Base-by-base conservation (phyloP, 768 basidiomycete genomes). In the Lyophyllum atratum region DNA sequence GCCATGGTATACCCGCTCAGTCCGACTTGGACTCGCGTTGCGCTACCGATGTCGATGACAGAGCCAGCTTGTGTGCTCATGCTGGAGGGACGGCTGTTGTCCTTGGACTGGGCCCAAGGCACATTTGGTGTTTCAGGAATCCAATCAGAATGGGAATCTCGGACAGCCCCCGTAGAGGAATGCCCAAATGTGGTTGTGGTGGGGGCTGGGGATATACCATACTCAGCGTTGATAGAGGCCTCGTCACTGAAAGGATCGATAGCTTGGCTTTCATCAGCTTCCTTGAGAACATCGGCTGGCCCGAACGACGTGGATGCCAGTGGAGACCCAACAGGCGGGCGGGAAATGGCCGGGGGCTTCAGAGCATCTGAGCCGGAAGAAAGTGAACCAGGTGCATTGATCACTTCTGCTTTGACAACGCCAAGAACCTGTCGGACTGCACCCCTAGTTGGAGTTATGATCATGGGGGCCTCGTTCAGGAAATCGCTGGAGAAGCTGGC, bases 401-500 rank as follows among this genome's bases (percentile, higher is more conserved):
- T 85, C 31, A 93, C 86, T 67, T 90, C 89, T 28, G 92, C 89
- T 71, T 87, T 90, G 47, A 86, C 86, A 34, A 90, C 84, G 31
- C 89, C 89, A 40, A 90, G 72, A 7, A 92, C 87, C 63, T 90
- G 87, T 47, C 88, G 80, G 64, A 90, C 82, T 46, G 80, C 75
- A 28, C 83, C 78, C 57, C 83, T 86, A 25, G 76, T 79, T 26
- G 89, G 84, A 0, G 89, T 90, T 59, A 93, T 83, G 63, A 93
- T 93, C 76, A 88, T 86, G 22, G 91, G 90, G 1, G 89, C 85
- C 68, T 93, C 91, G 64, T 86, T 85, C 58, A 92, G 74, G 73
- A 93, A 81, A 63, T 92, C 91, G 65, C 89, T 92, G 15, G 87
- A 80, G 67, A 81, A 90, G 66, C 87, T 91, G 40, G 86, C 87